Evolutionary conservation across 2,329 filamentous ascomycete species (phyloP).

Genomic region (Dryadomyces quercus-mongolicae): DNA sequence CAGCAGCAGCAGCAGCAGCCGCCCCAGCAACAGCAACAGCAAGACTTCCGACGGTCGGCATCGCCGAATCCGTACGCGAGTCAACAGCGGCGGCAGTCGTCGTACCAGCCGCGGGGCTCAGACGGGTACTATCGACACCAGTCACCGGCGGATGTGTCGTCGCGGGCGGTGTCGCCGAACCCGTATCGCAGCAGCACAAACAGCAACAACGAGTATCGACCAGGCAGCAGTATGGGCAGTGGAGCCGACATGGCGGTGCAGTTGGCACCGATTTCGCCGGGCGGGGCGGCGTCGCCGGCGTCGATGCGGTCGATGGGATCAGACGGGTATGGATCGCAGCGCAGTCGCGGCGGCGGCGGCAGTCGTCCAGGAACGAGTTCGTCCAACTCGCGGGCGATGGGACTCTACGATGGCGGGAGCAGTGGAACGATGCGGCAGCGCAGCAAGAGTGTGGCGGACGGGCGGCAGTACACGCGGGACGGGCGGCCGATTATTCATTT

Average conservation of each 20-base stretch:
- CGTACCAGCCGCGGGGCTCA: slow-evolving; percentile 21
- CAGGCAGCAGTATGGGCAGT: slow-evolving; percentile 34
- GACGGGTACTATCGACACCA: slow-evolving; percentile 37
- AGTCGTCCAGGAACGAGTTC: slow-evolving; percentile 32
- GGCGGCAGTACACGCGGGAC: slow-evolving; percentile 70
- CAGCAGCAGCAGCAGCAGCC: slow-evolving; percentile 19
- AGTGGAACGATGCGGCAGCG: slow-evolving; percentile 35
- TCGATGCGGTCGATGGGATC: neutral
- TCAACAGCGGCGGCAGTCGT: slow-evolving; percentile 24
- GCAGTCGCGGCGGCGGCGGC: slow-evolving; percentile 36
- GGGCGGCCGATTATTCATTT: slow-evolving; percentile 84
- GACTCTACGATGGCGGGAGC: slow-evolving; percentile 40
- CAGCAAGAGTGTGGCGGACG: slow-evolving; percentile 81
- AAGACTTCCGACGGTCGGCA: slow-evolving; percentile 44
- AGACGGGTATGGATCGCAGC: slow-evolving; percentile 47
- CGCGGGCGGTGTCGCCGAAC: slow-evolving; percentile 34
- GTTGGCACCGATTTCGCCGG: neutral
- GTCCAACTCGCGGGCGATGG: slow-evolving; percentile 34
- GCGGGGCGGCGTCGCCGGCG: slow-evolving; percentile 4
- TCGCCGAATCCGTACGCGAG: slow-evolving; percentile 33
- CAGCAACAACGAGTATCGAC: slow-evolving; percentile 19
- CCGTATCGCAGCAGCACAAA: slow-evolving; percentile 22
- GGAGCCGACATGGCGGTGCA: slow-evolving; percentile 19
- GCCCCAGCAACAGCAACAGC: slow-evolving; percentile 29
- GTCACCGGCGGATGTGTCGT: slow-evolving; percentile 34